A percentile compares a stretch with the other conserved stretches of the same genome.
phyloP scores from a whole-genome alignment of 2,329 filamentous ascomycete genomes.

The Alternaria hordeiaustralica region DNA sequence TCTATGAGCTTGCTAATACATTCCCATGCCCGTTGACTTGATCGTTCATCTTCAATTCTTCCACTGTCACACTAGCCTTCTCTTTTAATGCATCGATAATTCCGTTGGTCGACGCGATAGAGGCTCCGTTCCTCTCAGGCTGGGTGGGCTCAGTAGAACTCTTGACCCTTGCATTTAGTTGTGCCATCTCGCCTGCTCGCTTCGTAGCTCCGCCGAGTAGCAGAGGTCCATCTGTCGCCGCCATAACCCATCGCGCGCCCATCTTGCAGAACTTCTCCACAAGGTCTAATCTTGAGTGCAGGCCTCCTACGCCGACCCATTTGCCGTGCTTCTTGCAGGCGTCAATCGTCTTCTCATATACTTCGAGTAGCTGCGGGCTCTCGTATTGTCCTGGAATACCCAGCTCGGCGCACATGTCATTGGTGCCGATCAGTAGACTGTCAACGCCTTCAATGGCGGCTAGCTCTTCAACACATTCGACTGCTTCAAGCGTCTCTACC shows the following conservation, averaged over 20 bases:
- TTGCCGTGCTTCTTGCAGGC: slow-evolving; percentile 52
- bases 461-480: slow-evolving; percentile 52
- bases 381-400: slow-evolving; percentile 53
- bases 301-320: slow-evolving; percentile 51
- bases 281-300: slow-evolving; percentile 51
- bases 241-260: slow-evolving; percentile 50
- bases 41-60: slow-evolving; percentile 4
- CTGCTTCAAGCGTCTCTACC: slow-evolving; percentile 51
- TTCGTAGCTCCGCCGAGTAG: slow-evolving; percentile 49
- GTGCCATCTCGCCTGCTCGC: slow-evolving; percentile 30
- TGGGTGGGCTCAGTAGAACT: not conserved
- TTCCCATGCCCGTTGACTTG: not conserved
- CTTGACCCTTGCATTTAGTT: slow-evolving; percentile 15
- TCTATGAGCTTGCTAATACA: not conserved
- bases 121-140: not conserved
- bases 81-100: not conserved
- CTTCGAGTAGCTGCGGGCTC: slow-evolving; percentile 27
- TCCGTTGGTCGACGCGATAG: not conserved
- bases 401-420: slow-evolving; percentile 54
- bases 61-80: not conserved
- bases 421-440: slow-evolving; percentile 53
- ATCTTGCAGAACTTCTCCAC: slow-evolving; percentile 51
- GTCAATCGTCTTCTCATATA: slow-evolving; percentile 45
- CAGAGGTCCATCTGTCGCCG: slow-evolving; percentile 46
- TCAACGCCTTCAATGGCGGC: slow-evolving; percentile 53